A percentile compares a stretch with the other conserved stretches of the same genome.
These are phyloP conservation scores for Suzukiozyma palmioleophila DNA, from an alignment of 1,139 yeast species.

Conservation along the genomic window DNA sequence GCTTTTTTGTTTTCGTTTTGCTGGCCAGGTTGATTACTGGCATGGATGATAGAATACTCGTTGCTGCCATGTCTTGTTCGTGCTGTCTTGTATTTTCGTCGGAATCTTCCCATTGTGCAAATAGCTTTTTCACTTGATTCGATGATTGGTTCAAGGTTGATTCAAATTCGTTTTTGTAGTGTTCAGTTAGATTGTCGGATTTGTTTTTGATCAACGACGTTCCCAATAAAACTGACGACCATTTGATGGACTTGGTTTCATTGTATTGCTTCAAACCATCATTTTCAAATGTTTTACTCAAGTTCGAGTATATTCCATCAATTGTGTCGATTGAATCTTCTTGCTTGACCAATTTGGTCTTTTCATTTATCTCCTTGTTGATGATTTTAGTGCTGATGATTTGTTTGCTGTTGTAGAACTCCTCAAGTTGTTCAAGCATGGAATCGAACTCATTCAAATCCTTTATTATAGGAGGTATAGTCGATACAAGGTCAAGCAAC, in stretches of 20 bases:
- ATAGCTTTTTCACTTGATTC: conserved; percentile 17
- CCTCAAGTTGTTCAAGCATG: conserved; percentile 46
- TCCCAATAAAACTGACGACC: conserved; percentile 16
- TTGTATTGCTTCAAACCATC: not conserved
- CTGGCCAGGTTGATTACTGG: conserved; percentile 11
- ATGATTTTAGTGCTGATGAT: conserved; percentile 14
- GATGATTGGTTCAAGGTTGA: conserved; percentile 14
- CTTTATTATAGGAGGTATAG: conserved; percentile 20
- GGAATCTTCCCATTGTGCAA: conserved; percentile 25
- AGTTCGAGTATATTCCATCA: not conserved
- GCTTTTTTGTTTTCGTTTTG: not conserved
- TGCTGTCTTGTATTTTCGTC: conserved; percentile 5
- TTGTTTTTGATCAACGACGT: conserved; percentile 23
- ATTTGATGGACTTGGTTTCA: conserved; percentile 1
- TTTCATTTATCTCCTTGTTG: conserved; percentile 9
- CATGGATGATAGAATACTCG: conserved; percentile 10
- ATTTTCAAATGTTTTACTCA: not conserved
- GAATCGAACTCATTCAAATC: conserved; percentile 43
- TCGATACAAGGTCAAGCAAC: conserved; percentile 22
- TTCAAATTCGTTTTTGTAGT: conserved; percentile 10
- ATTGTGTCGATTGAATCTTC: not conserved
- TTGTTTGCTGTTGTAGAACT: conserved; percentile 26
- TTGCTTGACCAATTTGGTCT: conserved; percentile 3
- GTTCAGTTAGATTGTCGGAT: conserved; percentile 9
- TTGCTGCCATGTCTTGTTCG: conserved; percentile 9